Conservation (phyloP, 2,329 filamentous ascomycete genomes). For the Trichoderma sp. region DNA sequence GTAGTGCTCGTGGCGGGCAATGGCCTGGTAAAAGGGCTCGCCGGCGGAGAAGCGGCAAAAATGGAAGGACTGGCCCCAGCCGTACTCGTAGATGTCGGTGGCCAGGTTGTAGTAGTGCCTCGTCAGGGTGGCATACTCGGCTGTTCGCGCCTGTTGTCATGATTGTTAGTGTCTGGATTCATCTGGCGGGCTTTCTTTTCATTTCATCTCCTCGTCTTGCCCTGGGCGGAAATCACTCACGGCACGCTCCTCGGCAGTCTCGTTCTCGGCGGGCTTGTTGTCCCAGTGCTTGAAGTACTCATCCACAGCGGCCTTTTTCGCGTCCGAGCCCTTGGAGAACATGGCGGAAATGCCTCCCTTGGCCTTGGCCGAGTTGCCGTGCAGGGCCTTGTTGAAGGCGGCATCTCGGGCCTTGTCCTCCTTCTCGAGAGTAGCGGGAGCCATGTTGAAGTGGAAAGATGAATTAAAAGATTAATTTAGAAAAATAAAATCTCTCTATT, state of each 20-base stretch:
- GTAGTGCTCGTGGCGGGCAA: conserved; percentile 94
- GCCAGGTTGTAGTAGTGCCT: conserved; percentile 96
- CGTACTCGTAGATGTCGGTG: conserved; percentile 90
- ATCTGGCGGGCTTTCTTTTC: background rate
- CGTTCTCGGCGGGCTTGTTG: conserved; percentile 73
- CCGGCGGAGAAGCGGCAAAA: conserved; percentile 88
- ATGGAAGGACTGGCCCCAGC: conserved; percentile 91
- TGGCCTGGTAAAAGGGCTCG: conserved; percentile 83
- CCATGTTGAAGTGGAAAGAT: conserved; percentile 23
- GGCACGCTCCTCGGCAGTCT: conserved; percentile 42
- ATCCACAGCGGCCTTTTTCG: conserved; percentile 80
- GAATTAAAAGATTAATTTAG: conserved; percentile 2
- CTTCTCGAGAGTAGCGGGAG: conserved; percentile 20
- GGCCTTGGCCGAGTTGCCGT: conserved; percentile 69
- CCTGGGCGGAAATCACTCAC: conserved; percentile 2
- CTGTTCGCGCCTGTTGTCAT: conserved; percentile 65
- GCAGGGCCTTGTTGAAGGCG: conserved; percentile 85
- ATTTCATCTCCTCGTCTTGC: background rate
- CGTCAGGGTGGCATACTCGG: conserved; percentile 90
- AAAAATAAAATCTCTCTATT: conserved; percentile 6
- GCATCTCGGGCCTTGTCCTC: conserved; percentile 87
- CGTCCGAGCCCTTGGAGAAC: conserved; percentile 73
- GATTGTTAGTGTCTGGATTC: conserved; percentile 57
- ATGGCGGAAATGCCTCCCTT: conserved; percentile 78
- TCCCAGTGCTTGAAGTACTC: conserved; percentile 98